Percentiles rank a stretch among this genome's conserved stretches.
phyloP scores from a whole-genome alignment of 2,329 filamentous ascomycete genomes.

The Pseudogymnoascus destructans region DNA sequence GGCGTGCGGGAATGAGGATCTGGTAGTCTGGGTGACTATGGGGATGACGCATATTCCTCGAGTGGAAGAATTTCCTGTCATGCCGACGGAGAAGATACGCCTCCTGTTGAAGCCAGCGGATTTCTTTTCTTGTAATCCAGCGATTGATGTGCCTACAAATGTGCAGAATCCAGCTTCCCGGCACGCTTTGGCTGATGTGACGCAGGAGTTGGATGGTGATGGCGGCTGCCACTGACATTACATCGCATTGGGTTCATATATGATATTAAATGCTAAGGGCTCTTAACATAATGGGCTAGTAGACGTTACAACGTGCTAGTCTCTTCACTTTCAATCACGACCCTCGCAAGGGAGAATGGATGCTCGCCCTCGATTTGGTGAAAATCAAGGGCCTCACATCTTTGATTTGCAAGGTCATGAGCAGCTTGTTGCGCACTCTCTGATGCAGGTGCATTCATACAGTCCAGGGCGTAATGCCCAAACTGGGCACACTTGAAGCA shows the following conservation, averaged over 20 bases:
- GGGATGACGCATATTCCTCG: conserved; percentile 43
- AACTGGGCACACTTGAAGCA: no score
- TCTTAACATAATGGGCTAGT: neutral
- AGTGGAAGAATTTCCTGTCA: conserved; percentile 49
- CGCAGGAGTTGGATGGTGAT: neutral
- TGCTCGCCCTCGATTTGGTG: no score
- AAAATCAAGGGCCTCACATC: no score
- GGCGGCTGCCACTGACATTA: neutral
- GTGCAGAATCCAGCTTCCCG: no score
- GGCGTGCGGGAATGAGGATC: conserved; percentile 36
- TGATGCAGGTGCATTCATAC: no score
- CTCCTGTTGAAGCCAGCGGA: neutral
- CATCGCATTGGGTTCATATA: neutral
- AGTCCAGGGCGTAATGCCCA: no score
- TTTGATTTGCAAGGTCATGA: no score
- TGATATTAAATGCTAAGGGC: neutral
- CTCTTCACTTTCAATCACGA: no score
- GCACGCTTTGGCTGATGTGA: neutral
- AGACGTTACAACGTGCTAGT: neutral
- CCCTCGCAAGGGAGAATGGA: no score
- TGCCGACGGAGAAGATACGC: conserved; percentile 39
- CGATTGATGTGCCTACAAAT: neutral
- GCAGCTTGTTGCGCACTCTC: no score
- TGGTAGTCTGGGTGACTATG: conserved; percentile 40
- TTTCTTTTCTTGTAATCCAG: conserved; percentile 3